Conservation (phyloP, 1,284 basidiomycete species). For the Meripilus lineatus region DNA sequence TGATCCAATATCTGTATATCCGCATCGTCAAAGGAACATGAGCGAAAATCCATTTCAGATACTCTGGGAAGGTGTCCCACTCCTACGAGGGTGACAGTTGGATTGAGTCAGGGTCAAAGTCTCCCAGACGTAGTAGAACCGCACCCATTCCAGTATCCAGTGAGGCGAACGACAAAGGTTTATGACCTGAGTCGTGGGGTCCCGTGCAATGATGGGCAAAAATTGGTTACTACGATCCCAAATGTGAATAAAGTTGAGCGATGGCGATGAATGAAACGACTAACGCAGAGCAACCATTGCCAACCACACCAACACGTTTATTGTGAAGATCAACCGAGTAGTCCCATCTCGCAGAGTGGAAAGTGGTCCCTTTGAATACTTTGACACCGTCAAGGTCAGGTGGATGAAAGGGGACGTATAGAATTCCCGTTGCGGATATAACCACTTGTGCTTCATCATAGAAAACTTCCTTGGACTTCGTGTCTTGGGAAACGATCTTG, state of each 20-base stretch:
- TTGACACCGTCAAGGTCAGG: conserved; percentile 35
- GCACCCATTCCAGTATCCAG: conserved; percentile 43
- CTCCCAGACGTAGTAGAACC: no score
- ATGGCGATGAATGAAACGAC: conserved; percentile 3
- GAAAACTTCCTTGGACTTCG: conserved; percentile 17
- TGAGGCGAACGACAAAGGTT: conserved; percentile 43
- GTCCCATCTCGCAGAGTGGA: conserved; percentile 37
- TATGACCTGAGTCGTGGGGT: conserved; percentile 33
- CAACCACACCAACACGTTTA: conserved; percentile 37
- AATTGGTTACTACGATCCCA: conserved; percentile 35
- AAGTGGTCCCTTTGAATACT: conserved; percentile 36
- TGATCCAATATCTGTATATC: conserved; percentile 29
- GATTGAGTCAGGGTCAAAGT: no score
- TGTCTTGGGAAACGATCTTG: conserved; percentile 18
- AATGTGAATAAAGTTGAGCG: background rate
- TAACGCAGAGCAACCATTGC: conserved; percentile 33
- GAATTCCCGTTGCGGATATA: conserved; percentile 38
- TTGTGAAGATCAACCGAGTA: conserved; percentile 27
- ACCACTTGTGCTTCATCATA: conserved; percentile 30
- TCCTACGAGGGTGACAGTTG: conserved; percentile 17
- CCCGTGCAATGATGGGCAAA: conserved; percentile 37
- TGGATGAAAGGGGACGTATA: conserved; percentile 34
- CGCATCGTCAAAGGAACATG: conserved; percentile 36
- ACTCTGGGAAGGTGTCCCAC: conserved; percentile 26
- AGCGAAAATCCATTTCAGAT: conserved; percentile 31